Base-by-base conservation (phyloP, 345 rosid genomes). In the Euphorbia tirucalli region DNA sequence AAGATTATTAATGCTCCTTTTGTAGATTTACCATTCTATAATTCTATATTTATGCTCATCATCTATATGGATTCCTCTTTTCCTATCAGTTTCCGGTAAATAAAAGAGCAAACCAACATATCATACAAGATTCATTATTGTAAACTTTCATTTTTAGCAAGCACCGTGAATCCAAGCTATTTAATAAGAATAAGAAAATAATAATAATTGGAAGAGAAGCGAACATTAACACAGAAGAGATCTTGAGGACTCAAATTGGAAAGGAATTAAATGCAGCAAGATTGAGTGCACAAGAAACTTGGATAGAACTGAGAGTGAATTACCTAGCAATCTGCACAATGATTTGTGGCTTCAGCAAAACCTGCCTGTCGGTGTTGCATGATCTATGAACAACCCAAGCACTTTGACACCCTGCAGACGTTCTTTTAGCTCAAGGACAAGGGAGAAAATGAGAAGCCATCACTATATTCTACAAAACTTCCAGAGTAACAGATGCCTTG, bases 401-500 rank as follows among this genome's bases (percentile, higher is more conserved):
- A 77, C 79, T 73, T 35, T 46, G 72, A 71, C 44, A 67, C 54
- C 72, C 81, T 61, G 74, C 71, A 69, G 64, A 77, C 70, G 54
- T 28, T 68, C 76, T 69, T 48, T 63, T 72, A 76, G 71, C 68
- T 76, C 65, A 15, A 66, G 79, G 76, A 68, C 32, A 39, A 70
- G 43, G 71, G 71, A 44, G 48, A 57, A 52, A 70, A 11, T 18
- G 61, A 74, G n/a, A 30, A 18, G 11, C 48, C 63, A 59, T 46
- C 11, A 24, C 61, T 61, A 73, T 18, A 8, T 54, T 35, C 54
- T 84, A 96, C 70, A 96, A 85, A 56, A 93, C 82, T 84, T 96
- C 99, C 80, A 96, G 84, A 73, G 87, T 79, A 69, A 88, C 64
- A 11, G 96, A 88, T 58, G 98, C 93, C 83, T 96, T 96, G 72